Percentiles rank a stretch among this genome's conserved stretches.
Evolutionary conservation across 495 filamentous ascomycete genomes (phyloP).

Genomic region (Aspergillus wentii): DNA sequence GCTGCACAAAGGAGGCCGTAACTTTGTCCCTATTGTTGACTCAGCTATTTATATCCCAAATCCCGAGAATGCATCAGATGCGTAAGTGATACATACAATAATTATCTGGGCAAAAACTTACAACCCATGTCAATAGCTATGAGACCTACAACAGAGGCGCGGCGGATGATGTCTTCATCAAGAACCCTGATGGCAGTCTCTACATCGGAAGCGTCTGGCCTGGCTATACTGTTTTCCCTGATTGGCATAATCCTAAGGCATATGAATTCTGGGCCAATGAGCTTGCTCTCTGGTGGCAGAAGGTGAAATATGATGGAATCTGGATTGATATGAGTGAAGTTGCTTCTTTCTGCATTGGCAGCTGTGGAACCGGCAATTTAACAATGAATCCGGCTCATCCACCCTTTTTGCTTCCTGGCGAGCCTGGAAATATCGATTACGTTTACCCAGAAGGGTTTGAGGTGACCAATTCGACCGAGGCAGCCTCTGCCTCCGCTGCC

Average conservation of each 20-base stretch:
- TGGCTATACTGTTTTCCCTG: slow-evolving; percentile 60
- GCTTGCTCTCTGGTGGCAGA: slow-evolving; percentile 53
- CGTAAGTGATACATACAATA: slow-evolving; percentile 40
- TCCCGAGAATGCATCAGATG: slow-evolving; percentile 64
- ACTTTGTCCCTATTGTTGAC: slow-evolving; percentile 84
- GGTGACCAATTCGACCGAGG: slow-evolving; percentile 65
- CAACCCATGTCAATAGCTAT: slow-evolving; percentile 46
- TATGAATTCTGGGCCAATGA: slow-evolving; percentile 70
- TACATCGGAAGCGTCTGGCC: slow-evolving; percentile 66
- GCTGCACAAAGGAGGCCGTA: slow-evolving; percentile 63
- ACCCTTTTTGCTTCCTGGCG: slow-evolving; percentile 61
- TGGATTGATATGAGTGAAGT: slow-evolving; percentile 66
- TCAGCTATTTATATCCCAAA: slow-evolving; percentile 75
- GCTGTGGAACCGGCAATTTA: slow-evolving; percentile 66
- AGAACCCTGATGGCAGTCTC: slow-evolving; percentile 55
- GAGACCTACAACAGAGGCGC: slow-evolving; percentile 64
- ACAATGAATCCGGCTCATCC: slow-evolving; percentile 67
- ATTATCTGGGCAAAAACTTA: too few species aligned
- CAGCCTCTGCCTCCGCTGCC: slow-evolving; percentile 50
- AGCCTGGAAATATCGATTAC: slow-evolving; percentile 54
- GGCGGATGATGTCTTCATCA: slow-evolving; percentile 56
- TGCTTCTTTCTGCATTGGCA: slow-evolving; percentile 77
- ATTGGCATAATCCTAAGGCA: slow-evolving; percentile 55
- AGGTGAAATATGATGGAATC: slow-evolving; percentile 54
- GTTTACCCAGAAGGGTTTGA: slow-evolving; percentile 71